These are phyloP conservation scores for Trichoderma reesei DNA, from an alignment of 495 filamentous ascomycete genomes.

Conservation along the genomic window DNA sequence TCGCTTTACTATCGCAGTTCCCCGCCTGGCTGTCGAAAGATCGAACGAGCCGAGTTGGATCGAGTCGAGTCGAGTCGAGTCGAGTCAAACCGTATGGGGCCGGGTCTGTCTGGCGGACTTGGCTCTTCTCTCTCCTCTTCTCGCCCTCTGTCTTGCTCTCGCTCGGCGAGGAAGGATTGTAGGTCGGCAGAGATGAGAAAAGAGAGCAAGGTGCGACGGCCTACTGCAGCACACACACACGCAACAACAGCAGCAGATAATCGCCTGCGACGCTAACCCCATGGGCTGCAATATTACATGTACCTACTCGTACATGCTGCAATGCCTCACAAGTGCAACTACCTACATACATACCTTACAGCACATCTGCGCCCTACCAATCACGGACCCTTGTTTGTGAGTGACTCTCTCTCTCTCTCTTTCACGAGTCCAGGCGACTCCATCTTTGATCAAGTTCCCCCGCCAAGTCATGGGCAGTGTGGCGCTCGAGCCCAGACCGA, in stretches of 20 bases:
- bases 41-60: constrained; percentile 3
- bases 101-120: not conserved
- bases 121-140: not conserved
- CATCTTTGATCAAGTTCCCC: constrained; percentile 2
- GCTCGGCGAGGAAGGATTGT: constrained; percentile 4
- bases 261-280: not conserved
- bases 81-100: not conserved
- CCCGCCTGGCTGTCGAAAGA: constrained; percentile 4
- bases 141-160: not conserved
- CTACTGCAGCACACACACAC: not conserved
- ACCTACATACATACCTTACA: not conserved
- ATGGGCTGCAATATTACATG: not conserved
- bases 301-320: too few relatives aligned
- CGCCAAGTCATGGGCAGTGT: constrained; percentile 1
- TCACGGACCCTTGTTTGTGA: not conserved
- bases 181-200: not conserved
- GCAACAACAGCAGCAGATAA: constrained; percentile 1
- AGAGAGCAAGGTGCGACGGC: not conserved
- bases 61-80: not conserved
- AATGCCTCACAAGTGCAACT: too few relatives aligned
- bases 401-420: not conserved
- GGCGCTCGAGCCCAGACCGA: constrained; percentile 6
- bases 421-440: not conserved
- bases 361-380: not conserved
- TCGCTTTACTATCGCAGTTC: not conserved